Percentiles rank a stretch among this genome's conserved stretches.
These are phyloP conservation scores for Garcia nutans DNA, from an alignment of 345 rosid genomes.

Conservation along the genomic window DNA sequence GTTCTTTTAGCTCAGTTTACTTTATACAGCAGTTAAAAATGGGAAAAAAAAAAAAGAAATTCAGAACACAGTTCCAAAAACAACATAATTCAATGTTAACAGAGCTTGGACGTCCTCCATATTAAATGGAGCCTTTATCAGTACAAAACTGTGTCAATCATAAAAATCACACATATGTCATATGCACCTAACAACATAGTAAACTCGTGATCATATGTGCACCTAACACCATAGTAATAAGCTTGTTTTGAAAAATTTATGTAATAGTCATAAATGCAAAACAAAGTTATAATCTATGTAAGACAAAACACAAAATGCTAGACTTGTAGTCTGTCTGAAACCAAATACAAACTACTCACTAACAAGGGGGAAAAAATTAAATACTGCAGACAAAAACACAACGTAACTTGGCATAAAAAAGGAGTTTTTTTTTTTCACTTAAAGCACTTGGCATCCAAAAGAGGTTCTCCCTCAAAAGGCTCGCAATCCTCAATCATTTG, in stretches of 20 bases:
- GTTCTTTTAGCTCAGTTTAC: no score
- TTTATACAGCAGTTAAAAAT: no score
- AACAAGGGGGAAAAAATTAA: not conserved
- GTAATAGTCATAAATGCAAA: not conserved
- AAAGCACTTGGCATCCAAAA: constrained; percentile 98
- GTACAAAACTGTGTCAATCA: no score
- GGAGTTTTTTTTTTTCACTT: constrained; percentile 41
- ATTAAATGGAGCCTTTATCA: no score
- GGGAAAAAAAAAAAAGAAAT: no score
- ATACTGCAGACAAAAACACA: not conserved
- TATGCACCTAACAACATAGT: not conserved
- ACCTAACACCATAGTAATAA: not conserved
- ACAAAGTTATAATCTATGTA: not conserved
- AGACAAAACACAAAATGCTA: constrained; percentile 13
- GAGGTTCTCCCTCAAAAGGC: constrained; percentile 92
- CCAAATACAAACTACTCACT: constrained; percentile 17
- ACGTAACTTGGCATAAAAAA: not conserved
- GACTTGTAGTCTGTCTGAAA: not conserved
- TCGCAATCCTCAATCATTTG: constrained; percentile 95
- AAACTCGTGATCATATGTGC: no score
- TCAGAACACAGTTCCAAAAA: no score
- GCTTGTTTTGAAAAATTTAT: not conserved
- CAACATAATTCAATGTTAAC: no score
- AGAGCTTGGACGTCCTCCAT: no score
- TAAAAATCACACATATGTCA: not conserved